phyloP scores from a whole-genome alignment of 495 filamentous ascomycete species.

The Daldinia caldariorum region DNA sequence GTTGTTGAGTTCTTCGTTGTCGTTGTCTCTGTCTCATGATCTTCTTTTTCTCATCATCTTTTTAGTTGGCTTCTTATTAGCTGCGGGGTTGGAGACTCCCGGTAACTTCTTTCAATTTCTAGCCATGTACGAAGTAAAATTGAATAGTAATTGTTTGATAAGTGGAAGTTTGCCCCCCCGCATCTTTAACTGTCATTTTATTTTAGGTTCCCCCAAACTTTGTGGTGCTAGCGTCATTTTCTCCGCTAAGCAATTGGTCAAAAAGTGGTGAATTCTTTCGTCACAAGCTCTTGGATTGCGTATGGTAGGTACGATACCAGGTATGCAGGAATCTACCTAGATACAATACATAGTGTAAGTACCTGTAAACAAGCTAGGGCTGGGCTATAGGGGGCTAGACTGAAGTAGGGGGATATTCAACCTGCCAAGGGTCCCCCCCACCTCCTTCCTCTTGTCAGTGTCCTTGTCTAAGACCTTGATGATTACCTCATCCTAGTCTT shows the following conservation, averaged over 20 bases:
- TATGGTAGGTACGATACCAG: too few species aligned
- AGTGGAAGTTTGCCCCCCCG: neutral
- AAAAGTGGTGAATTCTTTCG: constrained; percentile 1
- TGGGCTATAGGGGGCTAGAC: neutral
- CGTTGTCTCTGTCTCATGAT: constrained; percentile 23
- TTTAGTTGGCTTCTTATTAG: constrained; percentile 3
- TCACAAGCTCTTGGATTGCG: neutral
- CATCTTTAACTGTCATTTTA: neutral
- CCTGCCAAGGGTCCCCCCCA: neutral
- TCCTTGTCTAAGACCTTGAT: neutral
- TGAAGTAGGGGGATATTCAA: neutral
- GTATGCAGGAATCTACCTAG: too few species aligned
- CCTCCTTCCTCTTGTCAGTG: neutral
- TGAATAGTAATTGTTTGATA: too few species aligned
- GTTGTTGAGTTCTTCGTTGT: too few species aligned
- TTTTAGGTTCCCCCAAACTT: neutral
- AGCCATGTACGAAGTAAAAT: too few species aligned
- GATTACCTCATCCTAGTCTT: constrained; percentile 2
- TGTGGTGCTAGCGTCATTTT: neutral
- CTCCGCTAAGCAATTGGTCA: neutral
- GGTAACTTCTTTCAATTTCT: too few species aligned
- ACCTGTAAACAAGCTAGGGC: too few species aligned
- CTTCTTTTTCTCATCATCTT: too few species aligned
- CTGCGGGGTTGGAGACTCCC: neutral
- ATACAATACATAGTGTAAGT: too few species aligned